Conservation (phyloP, 1,284 basidiomycete species). For the Neonothopanus nambi region DNA sequence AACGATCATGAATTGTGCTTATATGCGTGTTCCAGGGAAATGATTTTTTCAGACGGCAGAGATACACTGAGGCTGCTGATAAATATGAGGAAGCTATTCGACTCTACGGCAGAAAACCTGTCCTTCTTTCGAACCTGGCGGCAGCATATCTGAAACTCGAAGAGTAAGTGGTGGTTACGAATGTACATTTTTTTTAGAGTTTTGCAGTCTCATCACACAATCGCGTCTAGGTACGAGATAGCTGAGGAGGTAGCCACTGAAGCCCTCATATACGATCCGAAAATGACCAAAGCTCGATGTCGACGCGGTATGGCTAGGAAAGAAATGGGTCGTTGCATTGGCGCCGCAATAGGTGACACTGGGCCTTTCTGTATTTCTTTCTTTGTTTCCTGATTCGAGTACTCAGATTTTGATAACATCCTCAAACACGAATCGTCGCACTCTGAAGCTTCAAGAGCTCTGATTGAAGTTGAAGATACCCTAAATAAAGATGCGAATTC, state of each 20-base stretch:
- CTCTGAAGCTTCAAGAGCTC: too few relatives aligned
- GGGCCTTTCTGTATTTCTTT: too few relatives aligned
- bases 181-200: neutral
- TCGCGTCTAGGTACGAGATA: slow-evolving; percentile 24
- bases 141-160: slow-evolving; percentile 33
- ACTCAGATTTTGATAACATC: too few relatives aligned
- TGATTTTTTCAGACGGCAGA: slow-evolving; percentile 1
- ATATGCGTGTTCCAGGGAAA: too few relatives aligned
- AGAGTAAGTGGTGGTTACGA: slow-evolving; percentile 26
- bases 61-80: neutral
- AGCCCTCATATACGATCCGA: slow-evolving; percentile 31
- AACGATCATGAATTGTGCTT: too few relatives aligned
- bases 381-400: too few relatives aligned
- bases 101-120: neutral
- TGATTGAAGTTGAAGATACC: neutral
- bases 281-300: slow-evolving; percentile 32
- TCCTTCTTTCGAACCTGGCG: slow-evolving; percentile 31
- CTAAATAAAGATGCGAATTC: neutral
- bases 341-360: slow-evolving; percentile 41
- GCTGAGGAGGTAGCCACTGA: slow-evolving; percentile 28
- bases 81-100: slow-evolving; percentile 4
- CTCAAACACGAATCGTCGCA: too few relatives aligned
- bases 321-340: slow-evolving; percentile 30
- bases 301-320: slow-evolving; percentile 31
- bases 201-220: neutral